phyloP scores from a whole-genome alignment of 306 rosid species.

The Gastrolobium villosum region DNA sequence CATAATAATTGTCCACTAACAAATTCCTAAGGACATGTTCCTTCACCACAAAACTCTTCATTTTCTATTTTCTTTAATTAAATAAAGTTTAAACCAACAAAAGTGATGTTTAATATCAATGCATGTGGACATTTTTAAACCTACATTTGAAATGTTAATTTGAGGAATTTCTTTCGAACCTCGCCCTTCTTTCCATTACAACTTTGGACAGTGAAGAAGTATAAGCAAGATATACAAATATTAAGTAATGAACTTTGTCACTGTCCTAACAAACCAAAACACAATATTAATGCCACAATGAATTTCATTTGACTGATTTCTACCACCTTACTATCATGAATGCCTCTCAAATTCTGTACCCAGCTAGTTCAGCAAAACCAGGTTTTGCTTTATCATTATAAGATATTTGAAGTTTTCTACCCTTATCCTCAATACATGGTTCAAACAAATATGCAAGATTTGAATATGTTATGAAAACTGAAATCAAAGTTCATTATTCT shows the following conservation, averaged over 20 bases:
- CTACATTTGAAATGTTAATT: neutral
- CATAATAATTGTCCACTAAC: too few relatives aligned
- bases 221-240: neutral
- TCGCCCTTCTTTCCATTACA: neutral
- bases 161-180: slow-evolving; percentile 12
- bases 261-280: slow-evolving; percentile 17
- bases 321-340: slow-evolving; percentile 19
- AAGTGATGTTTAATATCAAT: neutral
- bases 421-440: neutral
- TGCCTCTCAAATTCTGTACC: slow-evolving; percentile 9
- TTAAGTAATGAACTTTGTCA: slow-evolving; percentile 35
- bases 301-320: slow-evolving; percentile 32
- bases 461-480: neutral
- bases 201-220: neutral
- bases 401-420: neutral
- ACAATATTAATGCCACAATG: slow-evolving; percentile 19
- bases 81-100: too few relatives aligned
- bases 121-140: neutral
- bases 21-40: too few relatives aligned
- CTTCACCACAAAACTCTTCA: too few relatives aligned
- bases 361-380: neutral
- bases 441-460: neutral
- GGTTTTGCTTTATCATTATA: slow-evolving; percentile 1
- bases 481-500: neutral
- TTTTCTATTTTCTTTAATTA: too few relatives aligned